Evolutionary conservation across 108 stramenopile species (phyloP).

Genomic region (Bacterosira constricta): DNA sequence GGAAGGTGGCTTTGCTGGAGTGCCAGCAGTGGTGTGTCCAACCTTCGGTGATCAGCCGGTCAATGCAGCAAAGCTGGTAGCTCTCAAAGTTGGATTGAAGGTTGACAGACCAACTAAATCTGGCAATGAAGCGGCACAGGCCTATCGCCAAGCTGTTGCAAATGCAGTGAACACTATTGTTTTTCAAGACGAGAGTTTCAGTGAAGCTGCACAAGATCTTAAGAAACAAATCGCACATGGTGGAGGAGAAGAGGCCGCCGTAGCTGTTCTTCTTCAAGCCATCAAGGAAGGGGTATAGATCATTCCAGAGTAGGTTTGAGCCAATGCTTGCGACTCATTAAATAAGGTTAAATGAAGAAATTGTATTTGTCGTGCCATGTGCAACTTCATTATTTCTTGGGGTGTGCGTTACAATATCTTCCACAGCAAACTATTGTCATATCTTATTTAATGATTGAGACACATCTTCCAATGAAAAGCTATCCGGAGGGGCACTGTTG

Average conservation of each 20-base stretch:
- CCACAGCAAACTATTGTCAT: neutral
- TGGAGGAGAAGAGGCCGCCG: conserved; percentile 28
- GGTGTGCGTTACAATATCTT: neutral
- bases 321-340: too few species aligned
- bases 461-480: neutral
- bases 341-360: neutral
- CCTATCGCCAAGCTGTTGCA: too few species aligned
- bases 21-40: conserved; percentile 21
- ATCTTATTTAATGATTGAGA: neutral
- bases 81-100: conserved; percentile 4
- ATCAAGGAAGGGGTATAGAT: conserved; percentile 19
- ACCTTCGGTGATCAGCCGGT: conserved; percentile 27
- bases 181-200: conserved; percentile 16
- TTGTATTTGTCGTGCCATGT: neutral
- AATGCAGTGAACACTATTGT: too few species aligned
- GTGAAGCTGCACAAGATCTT: conserved; percentile 13
- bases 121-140: too few species aligned
- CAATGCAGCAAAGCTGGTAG: conserved; percentile 28
- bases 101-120: conserved; percentile 9
- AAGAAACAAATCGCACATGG: conserved; percentile 11
- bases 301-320: too few species aligned
- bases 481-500: neutral
- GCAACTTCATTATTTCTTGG: neutral
- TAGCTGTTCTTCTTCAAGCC: conserved; percentile 14
- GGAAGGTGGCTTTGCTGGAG: conserved; percentile 18